Evolutionary conservation across 805 yeast species (phyloP), one percentile per base, ranked within the genome.

Genomic region (Yamadazyma paraphyllophila): DNA sequence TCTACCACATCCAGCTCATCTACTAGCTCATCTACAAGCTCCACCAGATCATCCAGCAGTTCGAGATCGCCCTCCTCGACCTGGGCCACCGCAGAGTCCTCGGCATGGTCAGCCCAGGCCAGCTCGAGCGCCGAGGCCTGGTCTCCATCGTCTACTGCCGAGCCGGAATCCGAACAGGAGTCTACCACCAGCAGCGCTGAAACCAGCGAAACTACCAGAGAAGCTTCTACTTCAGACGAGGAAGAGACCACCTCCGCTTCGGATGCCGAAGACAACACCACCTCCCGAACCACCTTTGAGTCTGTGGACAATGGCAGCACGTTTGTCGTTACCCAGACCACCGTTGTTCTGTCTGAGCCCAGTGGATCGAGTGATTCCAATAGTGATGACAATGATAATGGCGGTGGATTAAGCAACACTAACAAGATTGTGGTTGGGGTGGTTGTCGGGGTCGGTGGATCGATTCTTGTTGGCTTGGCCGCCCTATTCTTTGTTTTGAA

Each of bases 361-460:
- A 50, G 59, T 30, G 59, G 67, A 1, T 56, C 71, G 3, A 39
- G 41, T 36, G 52, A 51, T 39, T 44, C 38, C 9, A 16, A 31
- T 15, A 13, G 37, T n/a, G 33, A 39, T 15, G 35, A 43, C 33
- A 24, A 38, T 14, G 36, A 44, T 41, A 29, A 39, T 14, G 42
- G 39, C 36, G 51, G 69, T 13, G 76, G 76, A 2, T 65, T 72
- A 47, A 69, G 75, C 26, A 49, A 58, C 31, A 69, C 76, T 44
- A 72, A 72, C 52, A 63, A 62, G 45, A 68, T 72, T 15, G 75
- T 72, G 7, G 77, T 72, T 7, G 76, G 77, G 32, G 76, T 72
- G 8, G 76, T 71, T 31, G 76, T 72, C 8, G 76, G 76, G 35
- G 73, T 72, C 13, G 76, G 76, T 38, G 76, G 76, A 8, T 58